Conservation (phyloP, 2,329 filamentous ascomycete genomes). For the Diaporthe sp. region DNA sequence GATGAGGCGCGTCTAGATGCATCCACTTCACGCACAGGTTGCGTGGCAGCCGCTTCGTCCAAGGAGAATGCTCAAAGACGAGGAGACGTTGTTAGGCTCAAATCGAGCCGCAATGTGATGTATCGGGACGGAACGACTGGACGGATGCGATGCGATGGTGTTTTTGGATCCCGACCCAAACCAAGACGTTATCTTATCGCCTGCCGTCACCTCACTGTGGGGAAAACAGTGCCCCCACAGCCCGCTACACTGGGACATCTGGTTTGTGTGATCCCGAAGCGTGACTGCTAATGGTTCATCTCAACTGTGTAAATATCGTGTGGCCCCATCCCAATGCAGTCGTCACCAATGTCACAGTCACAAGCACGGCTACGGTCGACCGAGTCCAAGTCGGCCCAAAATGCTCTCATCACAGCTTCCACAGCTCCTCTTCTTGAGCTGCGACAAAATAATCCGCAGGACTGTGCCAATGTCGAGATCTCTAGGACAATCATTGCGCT, state of each 20-base stretch:
- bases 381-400: neutral
- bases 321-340: neutral
- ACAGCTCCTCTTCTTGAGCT: neutral
- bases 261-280: too few species aligned
- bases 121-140: neutral
- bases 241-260: too few species aligned
- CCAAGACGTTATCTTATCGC: slow-evolving; percentile 8
- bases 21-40: neutral
- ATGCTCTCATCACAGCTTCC: slow-evolving; percentile 12
- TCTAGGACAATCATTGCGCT: neutral
- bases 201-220: slow-evolving; percentile 2
- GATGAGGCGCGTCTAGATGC: neutral
- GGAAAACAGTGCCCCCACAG: too few species aligned
- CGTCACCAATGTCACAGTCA: slow-evolving; percentile 1
- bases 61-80: neutral
- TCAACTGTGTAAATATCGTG: neutral
- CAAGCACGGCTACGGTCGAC: neutral
- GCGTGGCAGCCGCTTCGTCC: neutral
- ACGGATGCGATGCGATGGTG: neutral
- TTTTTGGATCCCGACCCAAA: neutral
- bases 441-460: slow-evolving; percentile 2
- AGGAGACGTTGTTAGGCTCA: neutral
- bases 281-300: neutral
- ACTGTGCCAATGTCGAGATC: slow-evolving; percentile 11
- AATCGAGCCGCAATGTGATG: neutral